Evolutionary conservation across 495 filamentous ascomycete genomes (phyloP).

Genomic region (Penicillium nucicola): DNA sequence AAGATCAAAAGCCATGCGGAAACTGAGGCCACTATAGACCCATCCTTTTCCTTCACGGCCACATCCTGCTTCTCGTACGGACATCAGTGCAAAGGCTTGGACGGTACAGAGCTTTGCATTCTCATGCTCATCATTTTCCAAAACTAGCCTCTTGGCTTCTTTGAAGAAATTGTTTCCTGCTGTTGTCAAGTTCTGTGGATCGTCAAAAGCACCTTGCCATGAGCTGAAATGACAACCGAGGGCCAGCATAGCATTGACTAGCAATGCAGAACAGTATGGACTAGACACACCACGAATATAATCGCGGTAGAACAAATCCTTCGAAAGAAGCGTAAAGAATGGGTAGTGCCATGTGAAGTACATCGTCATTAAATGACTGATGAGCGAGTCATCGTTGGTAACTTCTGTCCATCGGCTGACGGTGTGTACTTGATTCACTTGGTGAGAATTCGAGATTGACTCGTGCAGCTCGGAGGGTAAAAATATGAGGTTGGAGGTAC

Average conservation of each 20-base stretch:
- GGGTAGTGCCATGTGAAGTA: constrained; percentile 99
- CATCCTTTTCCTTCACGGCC: constrained; percentile 93
- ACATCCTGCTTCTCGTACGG: constrained; percentile 92
- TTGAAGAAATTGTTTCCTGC: constrained; percentile 97
- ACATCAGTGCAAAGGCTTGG: constrained; percentile 93
- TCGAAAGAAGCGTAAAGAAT: constrained; percentile 93
- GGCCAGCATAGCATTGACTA: constrained; percentile 96
- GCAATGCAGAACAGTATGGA: constrained; percentile 78
- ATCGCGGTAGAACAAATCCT: constrained; percentile 81
- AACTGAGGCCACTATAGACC: constrained; percentile 98
- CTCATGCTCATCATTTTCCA: constrained; percentile 91
- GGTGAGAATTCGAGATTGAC: constrained; percentile 23
- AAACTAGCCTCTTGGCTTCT: constrained; percentile 85
- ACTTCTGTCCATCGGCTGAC: constrained; percentile 84
- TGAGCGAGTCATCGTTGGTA: constrained; percentile 71
- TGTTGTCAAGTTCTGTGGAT: constrained; percentile 70
- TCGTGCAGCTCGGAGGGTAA: constrained; percentile 59
- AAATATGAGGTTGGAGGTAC: constrained; percentile 91
- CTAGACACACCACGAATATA: constrained; percentile 65
- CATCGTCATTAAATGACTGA: constrained; percentile 90
- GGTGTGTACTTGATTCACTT: constrained; percentile 32
- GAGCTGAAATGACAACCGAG: constrained; percentile 96
- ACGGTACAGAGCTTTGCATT: constrained; percentile 89
- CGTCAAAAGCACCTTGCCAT: constrained; percentile 62
- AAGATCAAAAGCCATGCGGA: constrained; percentile 95